These are phyloP conservation scores for Rhynchospora tenuis DNA, from an alignment of 176 grass and related monocot species.

Conservation along the genomic window DNA sequence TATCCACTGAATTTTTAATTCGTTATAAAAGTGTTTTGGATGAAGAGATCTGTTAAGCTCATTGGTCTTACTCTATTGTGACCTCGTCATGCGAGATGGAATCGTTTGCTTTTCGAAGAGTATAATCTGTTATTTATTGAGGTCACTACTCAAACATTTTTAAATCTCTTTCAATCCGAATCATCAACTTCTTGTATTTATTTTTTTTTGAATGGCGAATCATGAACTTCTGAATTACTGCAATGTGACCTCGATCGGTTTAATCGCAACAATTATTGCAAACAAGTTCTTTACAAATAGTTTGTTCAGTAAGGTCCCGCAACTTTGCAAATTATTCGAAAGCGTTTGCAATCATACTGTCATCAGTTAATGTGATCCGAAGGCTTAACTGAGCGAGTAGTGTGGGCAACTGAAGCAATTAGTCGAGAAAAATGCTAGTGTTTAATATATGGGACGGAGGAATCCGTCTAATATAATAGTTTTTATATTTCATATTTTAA, in stretches of 20 bases:
- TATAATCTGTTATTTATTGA: neutral
- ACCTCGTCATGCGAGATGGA: constrained; percentile 1
- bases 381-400: too few species aligned
- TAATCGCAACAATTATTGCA: neutral
- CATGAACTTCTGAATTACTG: neutral
- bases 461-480: too few species aligned
- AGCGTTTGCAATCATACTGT: neutral
- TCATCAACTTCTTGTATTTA: neutral
- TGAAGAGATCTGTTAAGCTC: constrained; percentile 11
- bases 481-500: too few species aligned
- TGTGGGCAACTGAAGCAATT: too few species aligned
- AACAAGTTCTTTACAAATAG: neutral
- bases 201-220: neutral
- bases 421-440: too few species aligned
- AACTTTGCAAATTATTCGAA: neutral
- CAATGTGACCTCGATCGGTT: neutral
- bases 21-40: neutral
- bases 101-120: neutral
- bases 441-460: too few species aligned
- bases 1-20: constrained; percentile 6
- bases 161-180: neutral
- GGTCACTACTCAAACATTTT: neutral
- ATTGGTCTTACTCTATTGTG: constrained; percentile 2
- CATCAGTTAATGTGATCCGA: neutral
- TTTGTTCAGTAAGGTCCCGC: neutral